These are phyloP conservation scores for Dacryopinax spathularia DNA, from an alignment of 768 basidiomycete genomes.

Conservation along the genomic window DNA sequence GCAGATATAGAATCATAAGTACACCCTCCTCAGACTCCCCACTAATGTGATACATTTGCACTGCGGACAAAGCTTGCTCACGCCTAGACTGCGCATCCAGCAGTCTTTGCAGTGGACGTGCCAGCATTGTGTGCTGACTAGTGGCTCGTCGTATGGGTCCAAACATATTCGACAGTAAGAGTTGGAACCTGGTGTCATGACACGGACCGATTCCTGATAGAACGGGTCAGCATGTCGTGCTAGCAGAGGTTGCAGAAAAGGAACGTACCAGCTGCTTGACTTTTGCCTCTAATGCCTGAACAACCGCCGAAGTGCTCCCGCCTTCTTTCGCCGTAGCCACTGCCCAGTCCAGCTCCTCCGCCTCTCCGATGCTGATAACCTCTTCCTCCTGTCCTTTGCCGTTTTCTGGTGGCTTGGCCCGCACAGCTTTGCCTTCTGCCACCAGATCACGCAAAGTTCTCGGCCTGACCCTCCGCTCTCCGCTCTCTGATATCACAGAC, in stretches of 20 bases:
- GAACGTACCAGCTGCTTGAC: slow-evolving; percentile 39
- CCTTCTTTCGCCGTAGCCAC: slow-evolving; percentile 37
- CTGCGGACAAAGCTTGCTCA: slow-evolving; percentile 71
- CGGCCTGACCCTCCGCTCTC: slow-evolving; percentile 23
- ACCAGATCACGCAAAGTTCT: slow-evolving; percentile 37
- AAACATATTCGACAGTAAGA: slow-evolving; percentile 63
- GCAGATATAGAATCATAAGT: slow-evolving; percentile 33
- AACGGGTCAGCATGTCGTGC: slow-evolving; percentile 6
- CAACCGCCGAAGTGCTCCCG: slow-evolving; percentile 35
- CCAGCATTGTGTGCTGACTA: slow-evolving; percentile 75
- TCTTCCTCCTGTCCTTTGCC: neutral
- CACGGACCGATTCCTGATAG: slow-evolving; percentile 31
- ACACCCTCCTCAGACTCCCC: slow-evolving; percentile 59
- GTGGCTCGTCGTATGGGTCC: slow-evolving; percentile 63
- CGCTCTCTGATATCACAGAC: slow-evolving; percentile 9
- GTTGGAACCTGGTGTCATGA: slow-evolving; percentile 27
- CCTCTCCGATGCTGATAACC: slow-evolving; percentile 1
- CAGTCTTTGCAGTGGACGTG: slow-evolving; percentile 72
- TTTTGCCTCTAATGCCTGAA: slow-evolving; percentile 48
- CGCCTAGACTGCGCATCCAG: slow-evolving; percentile 71
- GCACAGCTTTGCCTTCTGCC: slow-evolving; percentile 34
- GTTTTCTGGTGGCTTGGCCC: neutral
- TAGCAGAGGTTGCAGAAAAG: neutral
- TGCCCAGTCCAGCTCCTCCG: slow-evolving; percentile 35
- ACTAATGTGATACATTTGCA: slow-evolving; percentile 75